Evolutionary conservation across 2,329 filamentous ascomycete genomes (phyloP), one percentile per base, ranked within the genome.

Genomic region (Hymenoscyphus salicellus): DNA sequence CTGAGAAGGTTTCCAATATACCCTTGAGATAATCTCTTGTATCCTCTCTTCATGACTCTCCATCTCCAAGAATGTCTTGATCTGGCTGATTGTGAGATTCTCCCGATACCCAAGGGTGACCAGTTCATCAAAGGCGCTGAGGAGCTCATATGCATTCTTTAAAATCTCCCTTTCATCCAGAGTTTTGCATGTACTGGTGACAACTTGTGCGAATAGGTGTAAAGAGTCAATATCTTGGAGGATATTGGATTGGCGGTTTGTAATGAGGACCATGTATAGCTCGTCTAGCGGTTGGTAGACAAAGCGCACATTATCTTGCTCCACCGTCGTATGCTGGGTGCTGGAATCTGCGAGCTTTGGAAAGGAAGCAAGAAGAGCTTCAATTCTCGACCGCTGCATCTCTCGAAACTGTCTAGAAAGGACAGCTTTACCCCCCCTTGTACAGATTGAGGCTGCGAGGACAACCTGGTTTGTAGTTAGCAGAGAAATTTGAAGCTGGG

Each of bases 21-120:
- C 91, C 77, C 92, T 85, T 68, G 93, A 92, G 75, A 97, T 97
- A 69, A 97, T 99, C 77, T 97, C 95, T 79, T 99, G 95, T 72
- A 99, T 98, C 76, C 95, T 89, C 84, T 99, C 95, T 80, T 99
- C 96, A 75, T 99, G 95, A 79, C 90, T 95, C 79, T 99, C 95
- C 95, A 99, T 99, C 76, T 98, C 96, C 72, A 99, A 79, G 83
- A 99, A 99, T 2, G 95, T 97, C 85, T 96, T 97, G 83, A 99
- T 99, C 80, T 99, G 96, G 79, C 89, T 92, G 73, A 99, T 86
- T 28, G 94, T 96, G 72, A 99, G 81, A 79, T 99, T 99, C 81
- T 99, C 95, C 75, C 95, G 82, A 80, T 99, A 98, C 14, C 95
- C 95, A 68, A 97, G 83, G 0, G 94, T 97, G 66, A 99, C 94